These are phyloP conservation scores for Tetradesmus obliquus DNA, from an alignment of 139 green algal genomes.

Conservation along the genomic window DNA sequence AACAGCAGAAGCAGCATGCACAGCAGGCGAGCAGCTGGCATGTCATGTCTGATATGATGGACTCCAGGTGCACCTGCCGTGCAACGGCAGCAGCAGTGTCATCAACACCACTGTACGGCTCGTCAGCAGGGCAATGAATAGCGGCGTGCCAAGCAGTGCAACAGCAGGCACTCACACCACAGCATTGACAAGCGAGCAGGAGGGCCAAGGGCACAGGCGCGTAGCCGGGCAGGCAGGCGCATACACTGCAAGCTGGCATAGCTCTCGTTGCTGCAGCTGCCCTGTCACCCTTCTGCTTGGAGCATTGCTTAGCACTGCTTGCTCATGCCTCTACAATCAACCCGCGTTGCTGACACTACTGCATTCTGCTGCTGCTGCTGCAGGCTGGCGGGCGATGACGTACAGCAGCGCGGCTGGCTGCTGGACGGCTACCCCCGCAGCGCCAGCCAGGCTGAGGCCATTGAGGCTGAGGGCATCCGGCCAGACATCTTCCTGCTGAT, in stretches of 20 bases:
- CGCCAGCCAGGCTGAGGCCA: constrained; percentile 92
- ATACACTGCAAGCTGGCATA: too few relatives aligned
- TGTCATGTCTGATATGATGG: too few relatives aligned
- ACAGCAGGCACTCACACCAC: not conserved
- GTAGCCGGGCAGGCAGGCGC: too few relatives aligned
- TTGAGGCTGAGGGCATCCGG: constrained; percentile 91
- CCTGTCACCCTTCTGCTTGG: too few relatives aligned
- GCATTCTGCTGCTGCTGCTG: not conserved
- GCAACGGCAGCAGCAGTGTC: not conserved
- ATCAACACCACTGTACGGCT: not conserved
- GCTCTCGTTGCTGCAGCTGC: too few relatives aligned
- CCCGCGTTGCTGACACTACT: too few relatives aligned
- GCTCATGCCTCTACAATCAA: too few relatives aligned
- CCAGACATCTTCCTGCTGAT: constrained; percentile 98
- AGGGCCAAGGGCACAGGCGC: too few relatives aligned
- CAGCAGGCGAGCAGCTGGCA: not conserved
- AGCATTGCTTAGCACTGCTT: too few relatives aligned
- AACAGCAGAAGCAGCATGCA: not conserved
- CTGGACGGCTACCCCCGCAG: constrained; percentile 98
- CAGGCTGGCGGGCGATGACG: constrained; percentile 25
- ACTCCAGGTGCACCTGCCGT: not conserved
- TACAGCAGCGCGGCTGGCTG: constrained; percentile 88
- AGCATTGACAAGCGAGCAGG: too few relatives aligned
- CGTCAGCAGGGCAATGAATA: not conserved
- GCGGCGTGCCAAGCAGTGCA: too few relatives aligned